A percentile compares a stretch with the other conserved stretches of the same genome.
These are phyloP conservation scores for Trametes coccinea DNA, from an alignment of 768 basidiomycete species.

Conservation along the genomic window DNA sequence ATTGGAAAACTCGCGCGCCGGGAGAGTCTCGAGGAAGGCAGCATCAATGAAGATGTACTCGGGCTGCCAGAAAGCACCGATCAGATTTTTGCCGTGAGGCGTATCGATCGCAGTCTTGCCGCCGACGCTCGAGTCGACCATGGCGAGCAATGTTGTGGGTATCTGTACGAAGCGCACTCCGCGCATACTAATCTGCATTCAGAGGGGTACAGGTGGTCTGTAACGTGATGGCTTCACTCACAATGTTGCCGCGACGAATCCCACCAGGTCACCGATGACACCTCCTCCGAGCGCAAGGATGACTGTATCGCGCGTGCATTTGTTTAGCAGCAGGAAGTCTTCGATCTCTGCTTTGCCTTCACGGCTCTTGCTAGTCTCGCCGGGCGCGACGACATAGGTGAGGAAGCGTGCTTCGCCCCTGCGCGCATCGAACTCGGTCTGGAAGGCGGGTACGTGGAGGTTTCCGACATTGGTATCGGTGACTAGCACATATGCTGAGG, in stretches of 20 bases:
- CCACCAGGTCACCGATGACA: constrained; percentile 95
- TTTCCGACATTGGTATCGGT: constrained; percentile 90
- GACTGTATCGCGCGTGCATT: constrained; percentile 92
- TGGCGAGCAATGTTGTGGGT: constrained; percentile 93
- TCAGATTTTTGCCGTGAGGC: constrained; percentile 96
- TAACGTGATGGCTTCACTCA: constrained; percentile 42
- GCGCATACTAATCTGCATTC: constrained; percentile 72
- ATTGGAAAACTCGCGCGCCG: constrained; percentile 92
- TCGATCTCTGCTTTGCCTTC: constrained; percentile 92
- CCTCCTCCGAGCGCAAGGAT: constrained; percentile 94
- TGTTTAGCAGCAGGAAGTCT: constrained; percentile 85
- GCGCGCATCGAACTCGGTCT: constrained; percentile 56
- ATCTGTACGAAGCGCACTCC: constrained; percentile 95
- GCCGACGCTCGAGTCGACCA: constrained; percentile 98
- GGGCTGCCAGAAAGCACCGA: constrained; percentile 99
- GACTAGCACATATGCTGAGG: constrained; percentile 87
- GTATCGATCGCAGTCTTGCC: constrained; percentile 99
- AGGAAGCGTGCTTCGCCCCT: constrained; percentile 63
- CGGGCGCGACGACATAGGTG: constrained; percentile 78
- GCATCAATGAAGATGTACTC: constrained; percentile 97
- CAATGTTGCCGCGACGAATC: constrained; percentile 98
- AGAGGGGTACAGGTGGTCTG: not conserved
- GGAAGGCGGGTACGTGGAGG: constrained; percentile 71
- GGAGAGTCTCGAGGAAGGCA: constrained; percentile 92
- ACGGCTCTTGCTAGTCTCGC: constrained; percentile 90